Evolutionary conservation across 163 green algal species (phyloP).

Genomic region (Trebouxiophyceae sp.): DNA sequence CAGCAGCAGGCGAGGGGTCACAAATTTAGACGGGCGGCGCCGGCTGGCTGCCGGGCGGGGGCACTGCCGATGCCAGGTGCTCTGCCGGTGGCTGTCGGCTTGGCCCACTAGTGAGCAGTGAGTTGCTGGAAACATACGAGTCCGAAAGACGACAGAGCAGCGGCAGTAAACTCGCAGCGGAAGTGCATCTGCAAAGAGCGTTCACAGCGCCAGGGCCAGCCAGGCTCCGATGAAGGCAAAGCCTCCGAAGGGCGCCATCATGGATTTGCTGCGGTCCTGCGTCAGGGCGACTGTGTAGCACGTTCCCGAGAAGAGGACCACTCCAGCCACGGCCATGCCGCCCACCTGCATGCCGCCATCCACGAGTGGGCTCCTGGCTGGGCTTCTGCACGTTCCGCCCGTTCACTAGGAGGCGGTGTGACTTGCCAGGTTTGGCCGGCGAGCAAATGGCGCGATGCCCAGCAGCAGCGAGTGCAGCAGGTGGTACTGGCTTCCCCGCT

Average conservation of each 20-base stretch:
- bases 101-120: too few relatives aligned
- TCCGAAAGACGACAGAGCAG: not conserved
- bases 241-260: slow-evolving; percentile 21
- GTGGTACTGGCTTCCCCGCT: slow-evolving; percentile 31
- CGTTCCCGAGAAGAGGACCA: slow-evolving; percentile 21
- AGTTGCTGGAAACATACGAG: not conserved
- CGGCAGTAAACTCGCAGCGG: not conserved
- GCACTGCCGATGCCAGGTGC: too few relatives aligned
- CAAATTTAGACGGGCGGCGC: not conserved
- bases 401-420: not conserved
- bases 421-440: slow-evolving; percentile 4
- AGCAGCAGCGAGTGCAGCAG: slow-evolving; percentile 22
- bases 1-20: not conserved
- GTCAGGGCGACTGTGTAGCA: slow-evolving; percentile 23
- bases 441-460: slow-evolving; percentile 13
- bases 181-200: not conserved
- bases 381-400: not conserved
- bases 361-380: too few relatives aligned
- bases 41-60: not conserved
- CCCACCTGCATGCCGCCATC: too few relatives aligned
- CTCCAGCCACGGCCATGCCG: slow-evolving; percentile 6
- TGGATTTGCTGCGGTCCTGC: slow-evolving; percentile 15
- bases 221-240: slow-evolving; percentile 22
- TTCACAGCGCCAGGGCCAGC: slow-evolving; percentile 15
- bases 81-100: too few relatives aligned